Evolutionary conservation across 1,139 yeast species (phyloP).

Genomic region (Barnettozyma hawaiiensis): DNA sequence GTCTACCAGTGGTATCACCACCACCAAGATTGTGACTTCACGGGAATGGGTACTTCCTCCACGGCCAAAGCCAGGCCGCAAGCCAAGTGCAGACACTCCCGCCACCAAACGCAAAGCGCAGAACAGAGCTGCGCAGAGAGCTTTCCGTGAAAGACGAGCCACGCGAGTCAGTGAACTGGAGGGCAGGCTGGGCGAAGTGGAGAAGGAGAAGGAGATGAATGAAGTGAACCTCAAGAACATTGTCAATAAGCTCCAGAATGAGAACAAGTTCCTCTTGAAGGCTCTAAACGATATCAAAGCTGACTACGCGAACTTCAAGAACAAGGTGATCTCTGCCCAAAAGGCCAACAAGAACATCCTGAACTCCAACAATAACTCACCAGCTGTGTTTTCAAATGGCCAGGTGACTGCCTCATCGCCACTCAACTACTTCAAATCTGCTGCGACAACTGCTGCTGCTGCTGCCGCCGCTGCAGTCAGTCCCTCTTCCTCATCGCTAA

Average conservation of each 20-base stretch:
- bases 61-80: constrained; percentile 84
- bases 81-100: constrained; percentile 68
- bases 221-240: constrained; percentile 52
- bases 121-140: constrained; percentile 92
- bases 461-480: background rate
- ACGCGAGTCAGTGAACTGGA: constrained; percentile 46
- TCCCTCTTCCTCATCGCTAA: constrained; percentile 5
- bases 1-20: constrained; percentile 15
- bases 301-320: constrained; percentile 22
- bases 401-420: constrained; percentile 24
- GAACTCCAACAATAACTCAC: constrained; percentile 15
- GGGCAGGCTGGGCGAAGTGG: constrained; percentile 52
- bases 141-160: constrained; percentile 46
- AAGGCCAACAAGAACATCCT: constrained; percentile 13
- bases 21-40: constrained; percentile 58
- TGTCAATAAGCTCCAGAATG: constrained; percentile 30
- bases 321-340: constrained; percentile 11
- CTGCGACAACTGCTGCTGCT: background rate
- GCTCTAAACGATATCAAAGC: constrained; percentile 26
- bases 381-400: constrained; percentile 23
- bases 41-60: constrained; percentile 91
- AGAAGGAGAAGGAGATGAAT: constrained; percentile 55
- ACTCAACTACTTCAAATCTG: constrained; percentile 19
- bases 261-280: constrained; percentile 30
- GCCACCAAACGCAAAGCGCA: constrained; percentile 84